A percentile compares a stretch with the other conserved stretches of the same genome.
Conservation (phyloP, 345 rosid species). For the Linum lewisii region DNA sequence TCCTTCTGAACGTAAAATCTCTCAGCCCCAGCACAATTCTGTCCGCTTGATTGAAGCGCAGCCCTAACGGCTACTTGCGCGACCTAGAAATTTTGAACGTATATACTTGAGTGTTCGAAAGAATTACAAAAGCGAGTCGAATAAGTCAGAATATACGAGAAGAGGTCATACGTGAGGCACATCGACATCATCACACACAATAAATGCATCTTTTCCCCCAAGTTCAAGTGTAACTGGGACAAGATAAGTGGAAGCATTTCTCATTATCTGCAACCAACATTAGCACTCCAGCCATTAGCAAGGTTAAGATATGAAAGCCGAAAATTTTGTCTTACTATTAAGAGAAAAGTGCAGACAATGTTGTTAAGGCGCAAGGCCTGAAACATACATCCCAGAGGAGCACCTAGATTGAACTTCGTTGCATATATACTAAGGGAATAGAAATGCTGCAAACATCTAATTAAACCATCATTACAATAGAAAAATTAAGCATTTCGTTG, state of each 20-base stretch:
- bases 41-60: slow-evolving; percentile 91
- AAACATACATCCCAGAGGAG: no score
- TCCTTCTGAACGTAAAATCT: slow-evolving; percentile 89
- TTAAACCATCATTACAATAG: neutral
- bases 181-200: slow-evolving; percentile 85
- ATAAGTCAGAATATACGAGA: slow-evolving; percentile 3
- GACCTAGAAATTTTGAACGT: slow-evolving; percentile 39
- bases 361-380: neutral
- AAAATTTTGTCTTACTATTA: neutral
- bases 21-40: slow-evolving; percentile 99
- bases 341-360: neutral
- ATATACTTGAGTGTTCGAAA: slow-evolving; percentile 4
- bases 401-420: no score
- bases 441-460: neutral
- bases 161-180: slow-evolving; percentile 53
- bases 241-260: slow-evolving; percentile 66
- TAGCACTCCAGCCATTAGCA: slow-evolving; percentile 11
- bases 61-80: slow-evolving; percentile 95
- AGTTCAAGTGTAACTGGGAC: slow-evolving; percentile 94
- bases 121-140: slow-evolving; percentile 8
- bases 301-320: neutral
- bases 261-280: slow-evolving; percentile 73
- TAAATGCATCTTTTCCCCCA: slow-evolving; percentile 94
- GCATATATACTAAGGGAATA: no score
- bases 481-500: neutral